Percentiles rank a stretch among this genome's conserved stretches.
These are phyloP conservation scores for Parmelia sp. DNA, from an alignment of 495 filamentous ascomycete species.

Conservation along the genomic window DNA sequence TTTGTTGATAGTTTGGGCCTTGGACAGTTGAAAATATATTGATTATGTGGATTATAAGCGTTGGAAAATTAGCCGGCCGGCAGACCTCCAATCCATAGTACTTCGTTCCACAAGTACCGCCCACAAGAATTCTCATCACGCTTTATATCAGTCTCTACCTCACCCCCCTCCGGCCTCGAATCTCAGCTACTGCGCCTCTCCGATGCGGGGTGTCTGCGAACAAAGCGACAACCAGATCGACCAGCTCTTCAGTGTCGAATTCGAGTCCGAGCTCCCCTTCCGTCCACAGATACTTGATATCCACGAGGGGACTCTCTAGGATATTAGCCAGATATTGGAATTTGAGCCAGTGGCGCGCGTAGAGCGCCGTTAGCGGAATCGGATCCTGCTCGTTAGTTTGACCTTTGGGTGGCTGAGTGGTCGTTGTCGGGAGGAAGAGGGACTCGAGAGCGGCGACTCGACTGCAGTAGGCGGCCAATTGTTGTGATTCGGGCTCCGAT, in stretches of 20 bases:
- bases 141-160: too few species aligned
- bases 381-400: conserved; percentile 33
- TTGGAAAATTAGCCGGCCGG: background rate
- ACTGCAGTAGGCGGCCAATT: conserved; percentile 65
- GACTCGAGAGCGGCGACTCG: conserved; percentile 65
- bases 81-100: too few species aligned
- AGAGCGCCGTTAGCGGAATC: conserved; percentile 66
- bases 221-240: conserved; percentile 79
- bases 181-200: conserved; percentile 70
- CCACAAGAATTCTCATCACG: too few species aligned
- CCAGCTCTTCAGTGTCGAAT: conserved; percentile 74
- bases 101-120: too few species aligned
- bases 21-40: too few species aligned
- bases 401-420: conserved; percentile 26
- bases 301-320: conserved; percentile 78
- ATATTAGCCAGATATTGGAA: conserved; percentile 87
- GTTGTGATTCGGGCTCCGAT: conserved; percentile 76
- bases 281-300: conserved; percentile 82
- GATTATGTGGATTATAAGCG: too few species aligned
- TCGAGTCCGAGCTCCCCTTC: conserved; percentile 80
- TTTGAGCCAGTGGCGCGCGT: conserved; percentile 76
- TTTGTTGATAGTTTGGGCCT: too few species aligned
- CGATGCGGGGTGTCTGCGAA: conserved; percentile 85
- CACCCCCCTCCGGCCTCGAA: conserved; percentile 39
- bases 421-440: conserved; percentile 56